Conservation (phyloP, 768 basidiomycete species). For the Boletus vinaceobasis region DNA sequence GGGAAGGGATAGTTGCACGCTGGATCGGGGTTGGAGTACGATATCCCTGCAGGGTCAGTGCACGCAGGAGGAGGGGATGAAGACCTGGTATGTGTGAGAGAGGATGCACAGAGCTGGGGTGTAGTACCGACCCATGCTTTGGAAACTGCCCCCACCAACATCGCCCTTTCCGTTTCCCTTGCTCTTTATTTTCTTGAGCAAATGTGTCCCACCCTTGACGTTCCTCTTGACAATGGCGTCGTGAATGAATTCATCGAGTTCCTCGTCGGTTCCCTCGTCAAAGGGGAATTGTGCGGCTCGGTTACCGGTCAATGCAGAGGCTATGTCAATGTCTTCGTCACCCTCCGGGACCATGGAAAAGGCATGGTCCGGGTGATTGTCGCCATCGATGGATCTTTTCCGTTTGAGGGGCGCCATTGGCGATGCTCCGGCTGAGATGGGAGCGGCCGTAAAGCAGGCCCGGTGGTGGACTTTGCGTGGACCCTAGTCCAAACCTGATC, state of each 20-base stretch:
- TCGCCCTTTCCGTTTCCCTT: conserved; percentile 73
- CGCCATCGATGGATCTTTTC: conserved; percentile 21
- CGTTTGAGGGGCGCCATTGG: conserved; percentile 32
- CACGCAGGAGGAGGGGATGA: conserved; percentile 76
- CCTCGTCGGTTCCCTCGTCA: conserved; percentile 34
- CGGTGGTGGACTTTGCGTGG: conserved; percentile 2
- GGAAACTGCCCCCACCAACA: conserved; percentile 91
- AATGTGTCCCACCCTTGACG: conserved; percentile 68
- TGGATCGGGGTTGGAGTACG: conserved; percentile 96
- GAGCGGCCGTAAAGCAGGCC: background rate
- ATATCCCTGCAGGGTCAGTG: conserved; percentile 88
- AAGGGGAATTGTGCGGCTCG: background rate
- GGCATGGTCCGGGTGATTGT: background rate
- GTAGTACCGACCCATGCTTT: conserved; percentile 79
- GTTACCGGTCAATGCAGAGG: conserved; percentile 47
- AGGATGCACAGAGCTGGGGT: background rate
- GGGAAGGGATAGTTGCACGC: conserved; percentile 79
- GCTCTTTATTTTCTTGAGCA: conserved; percentile 75
- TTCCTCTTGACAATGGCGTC: conserved; percentile 69
- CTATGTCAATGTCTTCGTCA: conserved; percentile 61
- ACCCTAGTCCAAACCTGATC: background rate
- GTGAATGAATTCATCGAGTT: conserved; percentile 61
- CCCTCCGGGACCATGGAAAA: conserved; percentile 3
- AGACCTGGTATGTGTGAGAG: conserved; percentile 51
- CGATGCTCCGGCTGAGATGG: conserved; percentile 16